These are phyloP conservation scores for Penicillium malachiteum DNA, from an alignment of 495 filamentous ascomycete species.

Conservation along the genomic window DNA sequence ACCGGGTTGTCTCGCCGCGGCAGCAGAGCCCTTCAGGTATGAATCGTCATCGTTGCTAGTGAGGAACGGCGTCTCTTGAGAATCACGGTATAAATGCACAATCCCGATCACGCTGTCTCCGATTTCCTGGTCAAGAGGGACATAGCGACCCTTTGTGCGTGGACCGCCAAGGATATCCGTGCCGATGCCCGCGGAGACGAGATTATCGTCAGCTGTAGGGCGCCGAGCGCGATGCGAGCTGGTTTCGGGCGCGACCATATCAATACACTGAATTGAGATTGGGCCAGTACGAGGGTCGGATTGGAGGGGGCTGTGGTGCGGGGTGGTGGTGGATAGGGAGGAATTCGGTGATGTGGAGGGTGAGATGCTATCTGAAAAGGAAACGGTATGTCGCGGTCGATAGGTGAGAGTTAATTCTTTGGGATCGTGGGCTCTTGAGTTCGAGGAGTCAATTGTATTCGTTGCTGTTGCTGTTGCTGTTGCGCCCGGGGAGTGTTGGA, in stretches of 20 bases:
- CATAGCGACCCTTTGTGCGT: constrained; percentile 74
- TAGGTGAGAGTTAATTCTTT: not conserved
- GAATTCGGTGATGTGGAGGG: not conserved
- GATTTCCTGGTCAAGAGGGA: constrained; percentile 70
- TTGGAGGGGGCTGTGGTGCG: constrained; percentile 21
- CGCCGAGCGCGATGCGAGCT: constrained; percentile 15
- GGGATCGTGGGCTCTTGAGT: not conserved
- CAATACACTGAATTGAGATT: constrained; percentile 65
- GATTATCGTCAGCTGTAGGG: constrained; percentile 23
- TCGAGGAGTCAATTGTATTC: not conserved
- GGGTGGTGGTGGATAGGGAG: not conserved
- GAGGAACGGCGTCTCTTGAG: constrained; percentile 63
- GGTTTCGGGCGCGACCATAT: constrained; percentile 52
- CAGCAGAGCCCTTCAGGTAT: constrained; percentile 43
- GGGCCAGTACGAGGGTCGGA: constrained; percentile 64
- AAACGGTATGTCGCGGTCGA: not conserved
- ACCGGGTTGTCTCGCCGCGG: constrained; percentile 32
- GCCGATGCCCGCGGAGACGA: constrained; percentile 48
- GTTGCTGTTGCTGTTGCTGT: not conserved
- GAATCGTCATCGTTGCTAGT: constrained; percentile 35
- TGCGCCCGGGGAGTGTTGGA: constrained; percentile 25
- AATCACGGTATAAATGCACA: constrained; percentile 90
- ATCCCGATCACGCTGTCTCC: constrained; percentile 89
- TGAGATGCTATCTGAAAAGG: not conserved
- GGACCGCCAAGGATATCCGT: constrained; percentile 54